Evolutionary conservation across 331 rosid species (phyloP), one percentile per base, ranked within the genome.

Genomic region (Pyracantha coccinea): DNA sequence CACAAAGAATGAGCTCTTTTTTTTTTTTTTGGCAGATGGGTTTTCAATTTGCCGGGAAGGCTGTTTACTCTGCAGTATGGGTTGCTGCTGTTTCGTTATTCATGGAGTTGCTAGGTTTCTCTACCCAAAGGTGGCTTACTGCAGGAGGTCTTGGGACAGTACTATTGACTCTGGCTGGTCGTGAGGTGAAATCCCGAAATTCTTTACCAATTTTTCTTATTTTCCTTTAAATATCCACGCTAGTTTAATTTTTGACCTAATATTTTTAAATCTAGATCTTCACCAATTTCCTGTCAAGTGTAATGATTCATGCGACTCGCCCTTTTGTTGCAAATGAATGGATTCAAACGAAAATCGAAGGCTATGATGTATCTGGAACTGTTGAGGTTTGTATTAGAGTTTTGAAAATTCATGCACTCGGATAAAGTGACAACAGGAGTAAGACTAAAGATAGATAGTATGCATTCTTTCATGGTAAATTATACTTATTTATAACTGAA

Each of bases 131-230:
- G 77, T 93, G 97, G 97, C 87, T 93, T 59, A 93, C 98, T 74
- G 98, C 97, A 29, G 98, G 98, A 87, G 98, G 98, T 86, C 91
- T 93, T 66, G 98, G 98, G 79, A 93, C 98, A 45, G 97, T 93
- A 71, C 82, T 93, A 90, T 75, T 93, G 89, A 93, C 98, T 61
- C 91, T 93, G 79, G 94, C 98, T 41, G 98, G 98, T 44, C 97
- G 97, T 76, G 98, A 92, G 96, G 98, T 90, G 55, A 68, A 69
- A 81, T 52, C 32, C 33, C 19, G 44, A 2, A 69, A n/a, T 14
- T 74, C 14, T 54, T 45, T 19, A 5, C 21, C 12, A 33, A 33
- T 20, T 23, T 9, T 29, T 45, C 60, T 47, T 50, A 25, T 75
- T 75, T 57, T 63, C 19, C 24, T 16, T 65, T 69, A 47, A 77